phyloP scores from a whole-genome alignment of 768 basidiomycete genomes.

The Royoungia palumana region DNA sequence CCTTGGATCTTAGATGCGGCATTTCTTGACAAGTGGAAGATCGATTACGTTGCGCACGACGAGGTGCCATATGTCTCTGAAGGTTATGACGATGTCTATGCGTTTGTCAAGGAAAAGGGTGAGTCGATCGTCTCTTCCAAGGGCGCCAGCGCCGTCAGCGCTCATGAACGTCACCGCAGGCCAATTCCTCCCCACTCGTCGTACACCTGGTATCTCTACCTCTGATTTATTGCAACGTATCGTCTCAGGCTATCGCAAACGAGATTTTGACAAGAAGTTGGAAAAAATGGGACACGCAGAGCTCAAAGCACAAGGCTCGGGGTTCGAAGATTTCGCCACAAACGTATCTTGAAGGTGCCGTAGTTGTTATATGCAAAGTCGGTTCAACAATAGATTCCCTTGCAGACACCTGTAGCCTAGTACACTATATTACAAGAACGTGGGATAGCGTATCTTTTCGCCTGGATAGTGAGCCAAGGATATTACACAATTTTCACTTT shows the following conservation, averaged over 20 bases:
- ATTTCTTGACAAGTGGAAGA: conserved; percentile 80
- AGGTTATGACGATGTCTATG: conserved; percentile 86
- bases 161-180: conserved; percentile 44
- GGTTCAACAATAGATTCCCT: not conserved
- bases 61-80: conserved; percentile 80
- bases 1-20: conserved; percentile 86
- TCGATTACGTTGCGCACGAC: conserved; percentile 98
- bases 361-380: not conserved
- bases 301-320: conserved; percentile 55
- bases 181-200: conserved; percentile 91
- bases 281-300: conserved; percentile 81
- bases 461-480: no score
- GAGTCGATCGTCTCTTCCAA: conserved; percentile 19
- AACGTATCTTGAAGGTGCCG: conserved; percentile 2
- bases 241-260: conserved; percentile 78
- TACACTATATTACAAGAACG: conserved; percentile 11
- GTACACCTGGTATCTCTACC: conserved; percentile 93
- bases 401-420: conserved; percentile 1
- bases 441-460: not conserved
- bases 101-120: conserved; percentile 78
- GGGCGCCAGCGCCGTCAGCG: not conserved
- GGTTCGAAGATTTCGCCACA: conserved; percentile 15
- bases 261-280: conserved; percentile 86
- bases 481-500: conserved; percentile 17
- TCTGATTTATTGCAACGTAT: conserved; percentile 91